Conservation (phyloP, 768 basidiomycete species). For the Dentipellis sp. region DNA sequence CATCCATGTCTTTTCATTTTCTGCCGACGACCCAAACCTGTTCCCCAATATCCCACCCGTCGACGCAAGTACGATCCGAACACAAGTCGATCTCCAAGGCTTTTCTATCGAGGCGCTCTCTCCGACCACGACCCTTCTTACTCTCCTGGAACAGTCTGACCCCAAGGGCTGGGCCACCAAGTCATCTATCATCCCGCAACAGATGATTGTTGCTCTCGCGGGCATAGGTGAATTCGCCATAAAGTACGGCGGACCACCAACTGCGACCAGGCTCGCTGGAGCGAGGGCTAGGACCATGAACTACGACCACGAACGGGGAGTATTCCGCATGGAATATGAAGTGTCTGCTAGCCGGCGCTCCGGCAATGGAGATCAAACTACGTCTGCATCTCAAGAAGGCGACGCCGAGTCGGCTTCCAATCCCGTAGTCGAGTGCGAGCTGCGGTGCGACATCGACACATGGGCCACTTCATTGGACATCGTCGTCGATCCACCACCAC, state of each 20-base stretch:
- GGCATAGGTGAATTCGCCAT: constrained; percentile 95
- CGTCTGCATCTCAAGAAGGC: constrained; percentile 9
- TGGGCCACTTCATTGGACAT: constrained; percentile 82
- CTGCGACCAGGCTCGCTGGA: constrained; percentile 75
- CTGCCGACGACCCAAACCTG: constrained; percentile 79
- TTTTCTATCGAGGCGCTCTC: constrained; percentile 96
- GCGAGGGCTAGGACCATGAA: constrained; percentile 65
- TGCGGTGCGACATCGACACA: constrained; percentile 86
- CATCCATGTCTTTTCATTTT: constrained; percentile 93
- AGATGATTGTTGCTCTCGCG: constrained; percentile 83
- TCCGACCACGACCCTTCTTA: constrained; percentile 89
- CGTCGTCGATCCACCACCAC: constrained; percentile 88
- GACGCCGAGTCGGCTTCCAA: constrained; percentile 19
- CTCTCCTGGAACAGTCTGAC: constrained; percentile 92
- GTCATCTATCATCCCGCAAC: constrained; percentile 74
- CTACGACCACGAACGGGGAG: constrained; percentile 82
- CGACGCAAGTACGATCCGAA: constrained; percentile 78
- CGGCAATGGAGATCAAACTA: constrained; percentile 4
- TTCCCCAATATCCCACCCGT: constrained; percentile 64
- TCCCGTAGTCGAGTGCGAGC: constrained; percentile 75
- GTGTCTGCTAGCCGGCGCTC: constrained; percentile 42
- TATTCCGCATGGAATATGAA: constrained; percentile 81
- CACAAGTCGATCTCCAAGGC: constrained; percentile 96
- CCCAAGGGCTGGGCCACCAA: constrained; percentile 97
- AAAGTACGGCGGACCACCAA: constrained; percentile 89